phyloP scores from a whole-genome alignment of 345 rosid species.

The Salix koriyanagi region DNA sequence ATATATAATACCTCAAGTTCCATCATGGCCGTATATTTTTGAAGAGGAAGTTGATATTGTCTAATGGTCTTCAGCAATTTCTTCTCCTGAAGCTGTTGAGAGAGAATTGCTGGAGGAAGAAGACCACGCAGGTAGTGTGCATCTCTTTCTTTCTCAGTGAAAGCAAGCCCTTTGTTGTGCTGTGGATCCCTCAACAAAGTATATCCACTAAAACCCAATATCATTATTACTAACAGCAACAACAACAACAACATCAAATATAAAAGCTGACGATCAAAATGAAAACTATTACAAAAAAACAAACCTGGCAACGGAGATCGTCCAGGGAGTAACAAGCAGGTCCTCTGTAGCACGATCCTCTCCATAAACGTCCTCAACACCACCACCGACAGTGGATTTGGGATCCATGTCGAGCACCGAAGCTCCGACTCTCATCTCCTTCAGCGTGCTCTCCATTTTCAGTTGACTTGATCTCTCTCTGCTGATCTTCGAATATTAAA shows the following conservation, averaged over 20 bases:
- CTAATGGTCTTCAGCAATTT: slow-evolving; percentile 20
- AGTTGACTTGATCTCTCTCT: not conserved
- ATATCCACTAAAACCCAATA: slow-evolving; percentile 14
- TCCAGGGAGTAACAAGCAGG: slow-evolving; percentile 79
- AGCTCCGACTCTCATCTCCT: slow-evolving; percentile 37
- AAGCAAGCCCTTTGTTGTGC: slow-evolving; percentile 27
- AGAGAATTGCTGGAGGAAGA: slow-evolving; percentile 7
- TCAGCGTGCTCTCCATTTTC: slow-evolving; percentile 56
- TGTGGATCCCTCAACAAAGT: slow-evolving; percentile 25
- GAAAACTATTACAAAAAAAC: not conserved
- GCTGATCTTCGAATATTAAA: not conserved
- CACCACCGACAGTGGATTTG: slow-evolving; percentile 43
- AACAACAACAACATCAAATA: no score
- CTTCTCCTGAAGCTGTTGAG: slow-evolving; percentile 26
- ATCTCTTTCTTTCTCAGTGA: slow-evolving; percentile 23
- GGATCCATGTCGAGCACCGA: slow-evolving; percentile 52
- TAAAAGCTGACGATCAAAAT: not conserved
- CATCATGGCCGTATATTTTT: slow-evolving; percentile 23
- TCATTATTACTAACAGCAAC: not conserved
- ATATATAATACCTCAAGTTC: slow-evolving; percentile 16
- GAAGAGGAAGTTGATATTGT: slow-evolving; percentile 21
- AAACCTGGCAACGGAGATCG: slow-evolving; percentile 76
- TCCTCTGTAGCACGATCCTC: slow-evolving; percentile 73
- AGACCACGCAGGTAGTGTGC: slow-evolving; percentile 23
- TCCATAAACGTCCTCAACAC: slow-evolving; percentile 57